Conservation (phyloP, 1,284 basidiomycete genomes). For the Veloboletus limbatus region DNA sequence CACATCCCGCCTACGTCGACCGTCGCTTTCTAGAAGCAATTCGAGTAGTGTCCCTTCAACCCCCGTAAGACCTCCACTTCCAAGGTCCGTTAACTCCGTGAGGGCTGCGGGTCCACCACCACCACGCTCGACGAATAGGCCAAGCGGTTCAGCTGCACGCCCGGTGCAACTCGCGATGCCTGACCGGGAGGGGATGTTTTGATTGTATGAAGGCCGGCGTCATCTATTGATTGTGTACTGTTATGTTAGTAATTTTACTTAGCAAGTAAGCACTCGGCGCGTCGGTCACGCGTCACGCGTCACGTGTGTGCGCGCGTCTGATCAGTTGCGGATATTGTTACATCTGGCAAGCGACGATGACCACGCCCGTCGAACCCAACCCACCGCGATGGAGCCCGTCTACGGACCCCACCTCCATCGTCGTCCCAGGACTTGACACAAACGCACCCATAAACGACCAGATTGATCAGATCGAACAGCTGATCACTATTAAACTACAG, state of each 20-base stretch:
- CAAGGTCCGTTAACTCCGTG: slow-evolving; percentile 29
- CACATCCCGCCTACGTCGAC: slow-evolving; percentile 17
- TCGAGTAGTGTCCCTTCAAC: slow-evolving; percentile 13
- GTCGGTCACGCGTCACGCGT: slow-evolving; percentile 29
- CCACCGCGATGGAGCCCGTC: slow-evolving; percentile 65
- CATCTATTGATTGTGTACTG: not conserved
- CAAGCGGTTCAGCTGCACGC: slow-evolving; percentile 47
- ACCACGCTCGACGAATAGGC: slow-evolving; percentile 61
- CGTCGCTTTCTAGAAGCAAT: slow-evolving; percentile 18
- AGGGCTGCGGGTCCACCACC: slow-evolving; percentile 44
- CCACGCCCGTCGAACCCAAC: slow-evolving; percentile 43
- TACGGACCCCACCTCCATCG: slow-evolving; percentile 58
- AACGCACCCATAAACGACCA: slow-evolving; percentile 75
- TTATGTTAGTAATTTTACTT: not conserved
- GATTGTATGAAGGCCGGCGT: slow-evolving; percentile 4
- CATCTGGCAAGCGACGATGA: slow-evolving; percentile 18
- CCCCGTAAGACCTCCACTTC: slow-evolving; percentile 29
- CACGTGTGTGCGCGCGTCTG: slow-evolving; percentile 15
- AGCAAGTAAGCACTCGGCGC: too few species aligned
- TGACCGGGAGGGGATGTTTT: slow-evolving; percentile 57
- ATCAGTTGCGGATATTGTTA: not conserved
- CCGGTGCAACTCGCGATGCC: slow-evolving; percentile 48
- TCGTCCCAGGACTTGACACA: slow-evolving; percentile 74
- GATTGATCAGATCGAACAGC: slow-evolving; percentile 93
- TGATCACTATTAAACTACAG: slow-evolving; percentile 87